Evolutionary conservation across 257 asterid species (phyloP).

Genomic region (Fraxinus anomala): DNA sequence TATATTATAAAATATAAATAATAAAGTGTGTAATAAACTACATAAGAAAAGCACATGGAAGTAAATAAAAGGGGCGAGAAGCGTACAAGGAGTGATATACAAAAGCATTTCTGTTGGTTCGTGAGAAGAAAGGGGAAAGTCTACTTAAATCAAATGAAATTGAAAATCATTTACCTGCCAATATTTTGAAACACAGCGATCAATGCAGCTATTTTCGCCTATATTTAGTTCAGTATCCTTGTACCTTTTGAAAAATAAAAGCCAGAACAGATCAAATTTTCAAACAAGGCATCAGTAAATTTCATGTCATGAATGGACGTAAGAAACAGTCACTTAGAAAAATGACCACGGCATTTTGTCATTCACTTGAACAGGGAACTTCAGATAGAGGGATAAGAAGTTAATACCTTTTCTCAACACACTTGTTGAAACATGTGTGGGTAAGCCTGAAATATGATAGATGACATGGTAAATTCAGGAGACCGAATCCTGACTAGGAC

Average conservation of each 20-base stretch:
- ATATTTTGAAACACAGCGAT: conserved; percentile 57
- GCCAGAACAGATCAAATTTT: background rate
- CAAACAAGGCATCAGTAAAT: background rate
- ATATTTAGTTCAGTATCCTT: conserved; percentile 43
- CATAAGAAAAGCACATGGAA: background rate
- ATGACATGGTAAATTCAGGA: background rate
- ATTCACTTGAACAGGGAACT: background rate
- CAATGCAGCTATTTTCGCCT: conserved; percentile 57
- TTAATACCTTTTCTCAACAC: conserved; percentile 42
- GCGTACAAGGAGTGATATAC: background rate
- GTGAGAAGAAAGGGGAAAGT: background rate
- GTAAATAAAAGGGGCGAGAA: no score
- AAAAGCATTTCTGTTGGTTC: background rate
- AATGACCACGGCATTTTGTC: background rate
- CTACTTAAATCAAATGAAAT: background rate
- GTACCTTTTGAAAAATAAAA: conserved; percentile 28
- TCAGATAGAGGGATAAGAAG: background rate
- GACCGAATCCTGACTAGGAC: background rate
- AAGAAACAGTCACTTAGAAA: background rate
- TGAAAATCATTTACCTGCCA: conserved; percentile 39
- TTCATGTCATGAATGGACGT: background rate
- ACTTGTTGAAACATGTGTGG: conserved; percentile 45
- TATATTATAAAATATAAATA: no score
- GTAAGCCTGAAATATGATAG: conserved; percentile 40
- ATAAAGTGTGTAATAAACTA: no score